Percentiles rank a stretch among this genome's conserved stretches.
phyloP scores from a whole-genome alignment of 2,329 filamentous ascomycete species.

The Harringtonia lauricola region DNA sequence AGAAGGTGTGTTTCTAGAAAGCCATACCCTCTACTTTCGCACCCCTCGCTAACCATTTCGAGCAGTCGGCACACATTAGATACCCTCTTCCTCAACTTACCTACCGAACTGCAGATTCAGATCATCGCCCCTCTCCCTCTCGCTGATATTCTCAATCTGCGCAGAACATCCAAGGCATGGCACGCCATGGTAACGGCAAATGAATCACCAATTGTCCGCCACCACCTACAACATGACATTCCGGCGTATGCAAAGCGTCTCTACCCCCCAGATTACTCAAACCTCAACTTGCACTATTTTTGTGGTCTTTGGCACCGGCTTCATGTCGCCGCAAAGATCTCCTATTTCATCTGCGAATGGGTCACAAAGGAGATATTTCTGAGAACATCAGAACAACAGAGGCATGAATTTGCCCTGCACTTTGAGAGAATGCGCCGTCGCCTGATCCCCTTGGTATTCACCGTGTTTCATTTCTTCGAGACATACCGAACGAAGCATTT shows the following conservation, averaged over 20 bases:
- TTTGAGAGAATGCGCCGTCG: conserved; percentile 53
- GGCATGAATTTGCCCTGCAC: conserved; percentile 47
- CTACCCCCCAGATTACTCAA: conserved; percentile 40
- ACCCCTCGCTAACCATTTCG: conserved; percentile 2
- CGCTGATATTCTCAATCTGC: conserved; percentile 47
- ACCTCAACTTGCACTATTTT: conserved; percentile 47
- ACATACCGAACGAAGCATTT: conserved; percentile 49
- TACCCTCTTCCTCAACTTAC: conserved; percentile 45
- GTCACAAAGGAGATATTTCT: conserved; percentile 56
- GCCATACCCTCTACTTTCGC: no score
- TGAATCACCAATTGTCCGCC: conserved; percentile 49
- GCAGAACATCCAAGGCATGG: conserved; percentile 46
- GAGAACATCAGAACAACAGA: conserved; percentile 42
- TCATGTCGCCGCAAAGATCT: conserved; percentile 52
- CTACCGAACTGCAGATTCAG: conserved; percentile 52
- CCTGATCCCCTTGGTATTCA: conserved; percentile 52
- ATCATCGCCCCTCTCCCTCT: conserved; percentile 50
- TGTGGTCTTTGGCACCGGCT: conserved; percentile 56
- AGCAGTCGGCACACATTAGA: conserved; percentile 34
- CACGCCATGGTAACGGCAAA: conserved; percentile 49
- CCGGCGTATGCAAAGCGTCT: conserved; percentile 49
- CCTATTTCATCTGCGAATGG: conserved; percentile 51
- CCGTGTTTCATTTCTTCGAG: conserved; percentile 58
- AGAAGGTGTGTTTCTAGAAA: conserved; percentile 20
- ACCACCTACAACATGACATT: conserved; percentile 48